Evolutionary conservation across 352 stramenopile genomes (phyloP), one percentile per base, ranked within the genome.

Genomic region (Aphanomyces stellatus): DNA sequence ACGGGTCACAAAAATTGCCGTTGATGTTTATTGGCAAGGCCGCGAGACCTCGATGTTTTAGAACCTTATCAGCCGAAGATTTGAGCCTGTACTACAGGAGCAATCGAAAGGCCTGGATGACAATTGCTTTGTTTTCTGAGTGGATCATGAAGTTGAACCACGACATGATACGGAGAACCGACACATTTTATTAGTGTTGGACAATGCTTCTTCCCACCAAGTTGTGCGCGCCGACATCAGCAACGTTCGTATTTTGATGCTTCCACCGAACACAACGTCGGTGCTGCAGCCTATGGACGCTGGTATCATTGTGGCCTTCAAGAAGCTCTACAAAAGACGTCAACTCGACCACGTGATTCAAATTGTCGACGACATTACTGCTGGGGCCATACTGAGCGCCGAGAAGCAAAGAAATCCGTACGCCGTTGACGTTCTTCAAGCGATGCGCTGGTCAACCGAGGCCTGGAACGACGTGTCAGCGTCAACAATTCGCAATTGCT

Each of bases 261-360:
- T 56, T 10, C 49, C 49, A 8, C 49, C 15, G 15, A 63, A 63
- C 30, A 49, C 55, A 13, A 63, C 55, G 24, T 53, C 35, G 6
- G 35, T 34, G 4, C 24, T 63, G 11, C 55, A 63, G 30, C 55
- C 55, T 24, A 53, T 63, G 41, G 55, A 63, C 19, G 55, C 55
- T 22, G 41, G 55, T 15, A n/a, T 63, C 8, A 53, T 63, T 53
- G 15, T n/a, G 4, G 25, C 22, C 17, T 63, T 63, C 41, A 63
- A 63, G 19, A 5, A 49, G 15, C 28, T 11, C 35, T 53, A 51
- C 55, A 30, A 34, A n/a, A 5, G 49, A 33, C 24, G 30, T 33
- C 49, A 57, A 24, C 19, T 57, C 15, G 25, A 37, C 49, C 25
- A 57, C 31, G 49, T 24, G 7, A 57, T 57, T n/a, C 15, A 34